Evolutionary conservation across 495 filamentous ascomycete genomes (phyloP), one percentile per base, ranked within the genome.

Genomic region (Hyaloscypha variabilis): DNA sequence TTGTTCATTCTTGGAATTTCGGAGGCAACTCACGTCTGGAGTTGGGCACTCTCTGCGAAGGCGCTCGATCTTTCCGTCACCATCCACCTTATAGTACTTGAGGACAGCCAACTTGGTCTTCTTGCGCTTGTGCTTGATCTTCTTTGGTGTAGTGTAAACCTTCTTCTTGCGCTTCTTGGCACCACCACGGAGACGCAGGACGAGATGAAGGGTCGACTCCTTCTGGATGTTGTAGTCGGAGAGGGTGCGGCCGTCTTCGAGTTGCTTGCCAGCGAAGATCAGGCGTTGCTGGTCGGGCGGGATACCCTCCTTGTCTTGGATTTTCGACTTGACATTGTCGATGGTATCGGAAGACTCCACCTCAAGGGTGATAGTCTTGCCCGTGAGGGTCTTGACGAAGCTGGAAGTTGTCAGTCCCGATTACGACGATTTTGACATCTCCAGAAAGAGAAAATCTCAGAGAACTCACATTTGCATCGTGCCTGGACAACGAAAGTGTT

Each of bases 221-320:
- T 99, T 99, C 89, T 99, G 95, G 86, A 99, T 99, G 88, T 98
- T 98, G 92, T 99, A 99, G 82, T 99, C 95, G 75, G 92, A 96
- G 72, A 99, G 92, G 72, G 95, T 98, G 73, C 96, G 96, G 78
- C 95, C 95, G 73, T 99, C 95, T 84, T 99, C 96, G 74, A 99
- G 93, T 85, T 99, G 95, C 91, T 99, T 99, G 78, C 95, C 95
- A 74, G 95, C 95, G 83, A 98, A 99, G 89, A 99, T 99, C 82
- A 99, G 83, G 76, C 95, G 96, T 85, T 99, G 96, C 81, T 99
- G 96, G 83, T 98, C 95, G n/a, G 95, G 96, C 73, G 96, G 95
- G 72, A 99, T 99, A 74, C 95, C 96, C 84, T 98, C 95, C 91
- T 99, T 99, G 88, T 97, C 96, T 92, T 87, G 83, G 74, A 87